Evolutionary conservation across 768 basidiomycete species (phyloP), one percentile per base, ranked within the genome.

Genomic region (Tylopilus intermedius): DNA sequence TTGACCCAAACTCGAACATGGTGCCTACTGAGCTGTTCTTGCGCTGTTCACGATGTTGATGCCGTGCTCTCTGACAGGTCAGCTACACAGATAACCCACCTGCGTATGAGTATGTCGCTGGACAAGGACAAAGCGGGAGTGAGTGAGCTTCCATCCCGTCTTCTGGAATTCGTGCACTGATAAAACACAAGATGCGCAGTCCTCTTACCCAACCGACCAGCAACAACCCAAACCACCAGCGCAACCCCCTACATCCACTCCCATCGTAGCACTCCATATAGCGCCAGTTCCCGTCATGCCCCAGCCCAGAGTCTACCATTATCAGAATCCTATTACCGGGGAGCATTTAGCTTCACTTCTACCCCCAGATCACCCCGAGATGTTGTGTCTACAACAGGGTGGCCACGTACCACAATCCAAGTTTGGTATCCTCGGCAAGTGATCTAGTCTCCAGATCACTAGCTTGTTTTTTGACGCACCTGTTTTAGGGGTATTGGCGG

Each of bases 321-420:
- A 90, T 66, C 67, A 78, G 49, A 81, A 87, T 65, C 83, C 86
- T 2, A 24, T 41, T 1, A 88, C 83, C 0, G 76, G 80, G 6
- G 76, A 86, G 43, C 72, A 74, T 18, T 55, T 86, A 27, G 73
- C 80, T 2, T 85, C 90, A 0, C 66, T 84, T 3, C 72, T 89
- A 2, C 85, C 90, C 0, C 90, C 90, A 1, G 74, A 79, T 53
- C 85, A 92, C 62, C 90, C 89, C 0, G 82, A 89, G 69, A 92
- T 91, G 90, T 60, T 87, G 27, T 93, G 90, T 61, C 68, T 92
- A n/a, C 90, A 91, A 65, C 65, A 78, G 7, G 90, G 90, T 10
- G 70, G 68, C n/a, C 90, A 93, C 64, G 62, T 82, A 11, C 71
- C 76, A 4, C 70, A 81, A 33, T 80, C 84, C 21, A 80, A 75